phyloP scores from a whole-genome alignment of 2,329 filamentous ascomycete genomes.

The Ascochyta clinopodiicola region DNA sequence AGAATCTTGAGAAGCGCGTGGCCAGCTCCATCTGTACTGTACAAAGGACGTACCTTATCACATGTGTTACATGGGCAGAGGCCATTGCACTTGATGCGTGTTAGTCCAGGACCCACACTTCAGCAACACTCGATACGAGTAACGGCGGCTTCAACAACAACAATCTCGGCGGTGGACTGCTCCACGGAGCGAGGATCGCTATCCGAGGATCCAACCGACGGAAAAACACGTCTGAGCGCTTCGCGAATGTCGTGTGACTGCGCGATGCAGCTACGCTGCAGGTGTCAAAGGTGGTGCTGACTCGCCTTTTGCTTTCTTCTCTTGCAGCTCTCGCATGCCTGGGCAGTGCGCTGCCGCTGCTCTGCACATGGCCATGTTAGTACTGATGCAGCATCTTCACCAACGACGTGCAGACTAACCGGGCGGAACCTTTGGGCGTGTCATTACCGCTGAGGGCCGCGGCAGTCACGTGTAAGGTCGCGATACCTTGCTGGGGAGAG shows the following conservation, averaged over 20 bases:
- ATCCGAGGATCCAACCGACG: neutral
- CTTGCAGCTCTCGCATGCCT: slow-evolving; percentile 71
- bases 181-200: neutral
- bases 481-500: slow-evolving; percentile 21
- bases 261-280: neutral
- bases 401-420: slow-evolving; percentile 28
- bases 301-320: slow-evolving; percentile 71
- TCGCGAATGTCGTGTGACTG: neutral
- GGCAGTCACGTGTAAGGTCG: slow-evolving; percentile 31
- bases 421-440: slow-evolving; percentile 45
- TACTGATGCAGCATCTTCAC: slow-evolving; percentile 10
- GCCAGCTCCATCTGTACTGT: neutral
- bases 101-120: slow-evolving; percentile 19
- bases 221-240: neutral
- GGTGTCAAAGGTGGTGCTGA: slow-evolving; percentile 3
- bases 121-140: neutral
- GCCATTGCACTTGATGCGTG: slow-evolving; percentile 62
- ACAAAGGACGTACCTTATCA: slow-evolving; percentile 54
- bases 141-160: neutral
- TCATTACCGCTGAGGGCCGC: slow-evolving; percentile 30
- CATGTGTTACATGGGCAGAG: slow-evolving; percentile 65
- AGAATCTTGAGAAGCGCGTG: neutral
- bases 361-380: slow-evolving; percentile 63
- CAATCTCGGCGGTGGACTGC: neutral
- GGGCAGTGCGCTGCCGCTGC: slow-evolving; percentile 67